phyloP scores from a whole-genome alignment of 306 rosid species.

The Dicorynia guianensis region DNA sequence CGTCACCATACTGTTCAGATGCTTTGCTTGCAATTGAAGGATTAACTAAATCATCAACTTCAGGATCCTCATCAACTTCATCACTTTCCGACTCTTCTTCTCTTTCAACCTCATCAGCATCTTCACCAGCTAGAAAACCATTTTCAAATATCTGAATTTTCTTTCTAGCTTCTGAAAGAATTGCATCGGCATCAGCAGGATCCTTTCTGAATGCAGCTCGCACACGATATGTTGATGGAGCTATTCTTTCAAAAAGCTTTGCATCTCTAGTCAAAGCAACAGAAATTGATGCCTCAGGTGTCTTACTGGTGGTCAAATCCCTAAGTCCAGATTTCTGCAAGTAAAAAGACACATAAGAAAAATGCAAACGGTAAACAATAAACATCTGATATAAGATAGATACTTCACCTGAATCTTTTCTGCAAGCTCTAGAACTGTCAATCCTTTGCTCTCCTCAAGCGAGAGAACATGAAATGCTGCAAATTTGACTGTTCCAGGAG shows the following conservation, averaged over 20 bases:
- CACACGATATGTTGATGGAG: constrained; percentile 98
- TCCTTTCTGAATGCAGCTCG: constrained; percentile 90
- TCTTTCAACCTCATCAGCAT: constrained; percentile 88
- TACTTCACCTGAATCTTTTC: constrained; percentile 92
- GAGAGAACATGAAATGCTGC: constrained; percentile 99
- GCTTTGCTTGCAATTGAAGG: constrained; percentile 59
- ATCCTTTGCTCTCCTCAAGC: constrained; percentile 89
- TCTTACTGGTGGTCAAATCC: constrained; percentile 96
- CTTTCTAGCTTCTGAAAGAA: constrained; percentile 93
- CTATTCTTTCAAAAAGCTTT: constrained; percentile 97
- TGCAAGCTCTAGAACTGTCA: constrained; percentile 92
- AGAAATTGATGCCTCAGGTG: constrained; percentile 99
- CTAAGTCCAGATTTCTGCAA: constrained; percentile 96
- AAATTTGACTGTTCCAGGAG: constrained; percentile 98
- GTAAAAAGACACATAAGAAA: constrained; percentile 28
- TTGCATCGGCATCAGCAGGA: constrained; percentile 87
- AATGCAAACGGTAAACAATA: constrained; percentile 19
- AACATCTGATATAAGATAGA: neutral
- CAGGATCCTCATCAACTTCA: constrained; percentile 96
- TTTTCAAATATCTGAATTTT: constrained; percentile 94
- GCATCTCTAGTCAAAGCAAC: constrained; percentile 99
- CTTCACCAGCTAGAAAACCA: constrained; percentile 88
- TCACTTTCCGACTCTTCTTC: constrained; percentile 97
- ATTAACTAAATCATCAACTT: constrained; percentile 77
- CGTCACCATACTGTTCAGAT: constrained; percentile 58